Base-by-base conservation (phyloP, 805 yeast genomes). In the Metschnikowia vanudenii region DNA sequence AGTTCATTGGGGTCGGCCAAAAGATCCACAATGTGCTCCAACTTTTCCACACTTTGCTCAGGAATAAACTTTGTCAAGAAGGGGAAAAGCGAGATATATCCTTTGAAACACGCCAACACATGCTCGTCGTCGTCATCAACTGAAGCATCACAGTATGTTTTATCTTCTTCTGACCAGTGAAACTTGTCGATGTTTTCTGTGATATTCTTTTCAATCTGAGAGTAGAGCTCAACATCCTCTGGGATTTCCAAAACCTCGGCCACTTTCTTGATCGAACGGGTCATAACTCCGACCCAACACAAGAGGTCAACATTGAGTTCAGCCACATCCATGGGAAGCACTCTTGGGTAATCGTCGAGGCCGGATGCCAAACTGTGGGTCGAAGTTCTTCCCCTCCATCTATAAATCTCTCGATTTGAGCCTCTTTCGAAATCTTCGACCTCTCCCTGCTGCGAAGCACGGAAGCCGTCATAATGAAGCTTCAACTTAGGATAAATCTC, bases 241-340 rank as follows among this genome's bases (percentile, higher is more conserved):
- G 67, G 58, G 39, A 79, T 69, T 0, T 76, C 85, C 35, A 90
- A 67, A 9, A 82, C 63, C 37, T 68, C 71, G 0, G 97, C 91
- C 50, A 92, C 80, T 44, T 78, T 74, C 54, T 78, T 79, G 82
- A 94, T 83, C 0, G 96, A 80, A 53, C 83, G 76, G 0, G 97
- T 80, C 96, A 92, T 89, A 5, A 87, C 84, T 13, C 96, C 98
- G 49, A 94, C 80, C 99, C 99, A 94, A 4, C 95, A 76, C 39
- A 92, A 68, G 46, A 92, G 72, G 61, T 94, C 99, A 28, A 94
- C 94, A 57, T 94, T 86, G 40, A 94, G 72, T 66, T 94, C 99
- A 1, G 95, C 95, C 34, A 83, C 75, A 63, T 89, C 96, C 2
- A 95, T 92, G 6, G 78, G 80, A 22, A 72, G 69, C 1, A 90